These are phyloP conservation scores for Mycena galericulata DNA, from an alignment of 768 basidiomycete species.

Conservation along the genomic window DNA sequence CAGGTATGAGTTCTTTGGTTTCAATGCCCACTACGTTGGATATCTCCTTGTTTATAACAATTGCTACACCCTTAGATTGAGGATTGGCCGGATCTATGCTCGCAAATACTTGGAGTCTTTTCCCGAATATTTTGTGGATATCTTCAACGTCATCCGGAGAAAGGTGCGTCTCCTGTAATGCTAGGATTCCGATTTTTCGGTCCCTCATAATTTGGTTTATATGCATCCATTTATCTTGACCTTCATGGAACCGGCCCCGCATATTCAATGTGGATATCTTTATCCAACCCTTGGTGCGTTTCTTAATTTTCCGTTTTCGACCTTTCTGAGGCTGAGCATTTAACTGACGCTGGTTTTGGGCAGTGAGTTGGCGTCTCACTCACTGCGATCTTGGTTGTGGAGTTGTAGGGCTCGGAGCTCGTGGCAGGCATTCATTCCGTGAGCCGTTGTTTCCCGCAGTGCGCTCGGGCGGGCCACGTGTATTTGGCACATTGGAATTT, in stretches of 20 bases:
- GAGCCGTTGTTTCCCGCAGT: neutral
- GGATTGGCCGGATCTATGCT: neutral
- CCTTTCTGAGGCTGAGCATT: no score
- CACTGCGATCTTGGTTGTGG: neutral
- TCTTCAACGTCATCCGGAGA: neutral
- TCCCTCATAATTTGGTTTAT: no score
- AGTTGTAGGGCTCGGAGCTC: neutral
- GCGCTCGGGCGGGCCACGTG: no score
- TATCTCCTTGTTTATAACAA: constrained; percentile 3
- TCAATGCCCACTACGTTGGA: neutral
- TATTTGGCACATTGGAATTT: no score
- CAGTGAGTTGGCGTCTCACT: neutral
- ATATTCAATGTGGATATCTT: no score
- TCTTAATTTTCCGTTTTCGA: neutral
- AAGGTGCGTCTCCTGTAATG: constrained; percentile 10
- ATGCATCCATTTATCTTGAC: no score
- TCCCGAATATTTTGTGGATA: neutral
- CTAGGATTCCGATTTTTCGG: neutral
- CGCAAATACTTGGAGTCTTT: neutral
- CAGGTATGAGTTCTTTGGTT: neutral
- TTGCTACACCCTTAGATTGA: constrained; percentile 1
- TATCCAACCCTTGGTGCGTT: no score
- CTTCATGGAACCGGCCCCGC: no score
- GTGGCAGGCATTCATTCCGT: no score
- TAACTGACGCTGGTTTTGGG: neutral